Percentiles rank a stretch among this genome's conserved stretches.
phyloP scores from a whole-genome alignment of 2,329 filamentous ascomycete species.

The Sporothrix brasiliensis region DNA sequence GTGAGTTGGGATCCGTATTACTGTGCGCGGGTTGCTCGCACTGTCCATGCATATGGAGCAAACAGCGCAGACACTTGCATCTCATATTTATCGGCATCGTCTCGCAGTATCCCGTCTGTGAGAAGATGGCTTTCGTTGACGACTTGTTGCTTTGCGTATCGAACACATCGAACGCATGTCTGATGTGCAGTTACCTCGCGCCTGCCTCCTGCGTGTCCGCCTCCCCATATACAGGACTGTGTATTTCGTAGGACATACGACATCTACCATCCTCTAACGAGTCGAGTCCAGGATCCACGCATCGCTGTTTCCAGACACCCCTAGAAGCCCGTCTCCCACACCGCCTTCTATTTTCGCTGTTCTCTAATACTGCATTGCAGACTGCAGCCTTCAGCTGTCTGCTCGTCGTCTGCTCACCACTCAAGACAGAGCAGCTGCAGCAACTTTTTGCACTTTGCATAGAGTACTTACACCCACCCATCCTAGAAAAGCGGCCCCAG shows the following conservation, averaged over 20 bases:
- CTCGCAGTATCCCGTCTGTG: neutral
- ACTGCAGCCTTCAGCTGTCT: neutral
- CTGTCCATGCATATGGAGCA: neutral
- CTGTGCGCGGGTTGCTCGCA: neutral
- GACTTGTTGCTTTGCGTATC: neutral
- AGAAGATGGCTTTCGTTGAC: conserved; percentile 5
- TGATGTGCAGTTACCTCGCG: conserved; percentile 12
- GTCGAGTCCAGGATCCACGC: neutral
- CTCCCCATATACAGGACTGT: neutral
- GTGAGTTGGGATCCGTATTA: neutral
- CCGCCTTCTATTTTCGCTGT: neutral
- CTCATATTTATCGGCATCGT: conserved; percentile 2
- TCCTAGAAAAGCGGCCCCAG: neutral
- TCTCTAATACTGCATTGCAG: neutral
- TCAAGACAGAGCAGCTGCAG: neutral
- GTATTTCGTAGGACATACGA: neutral
- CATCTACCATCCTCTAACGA: conserved; percentile 11
- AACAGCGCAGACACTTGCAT: neutral
- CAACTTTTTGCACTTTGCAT: conserved; percentile 5
- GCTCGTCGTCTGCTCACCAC: neutral
- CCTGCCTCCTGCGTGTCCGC: neutral
- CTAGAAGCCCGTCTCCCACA: neutral
- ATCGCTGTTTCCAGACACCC: neutral
- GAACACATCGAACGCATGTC: neutral
- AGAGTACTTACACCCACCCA: neutral